These are phyloP conservation scores for Chlorencoelia australis DNA, from an alignment of 2,329 filamentous ascomycete genomes.

Conservation along the genomic window DNA sequence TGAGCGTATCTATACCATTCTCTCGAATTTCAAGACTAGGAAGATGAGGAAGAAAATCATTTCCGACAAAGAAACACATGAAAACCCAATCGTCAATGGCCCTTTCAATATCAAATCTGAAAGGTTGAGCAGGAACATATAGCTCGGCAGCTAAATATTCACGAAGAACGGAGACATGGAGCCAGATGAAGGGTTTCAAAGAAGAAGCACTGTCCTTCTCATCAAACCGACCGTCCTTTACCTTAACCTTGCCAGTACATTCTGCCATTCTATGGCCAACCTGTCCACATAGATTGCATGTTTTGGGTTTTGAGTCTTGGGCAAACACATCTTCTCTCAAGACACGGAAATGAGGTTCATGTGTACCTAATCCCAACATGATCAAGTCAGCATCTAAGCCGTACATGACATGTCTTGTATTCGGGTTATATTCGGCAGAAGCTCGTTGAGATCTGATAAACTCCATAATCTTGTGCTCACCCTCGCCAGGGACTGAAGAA, in stretches of 20 bases:
- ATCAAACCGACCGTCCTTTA: conserved; percentile 69
- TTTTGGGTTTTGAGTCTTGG: conserved; percentile 72
- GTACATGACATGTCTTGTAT: conserved; percentile 96
- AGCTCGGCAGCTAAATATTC: conserved; percentile 92
- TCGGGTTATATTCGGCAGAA: conserved; percentile 85
- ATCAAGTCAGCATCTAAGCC: conserved; percentile 96
- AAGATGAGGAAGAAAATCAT: conserved; percentile 94
- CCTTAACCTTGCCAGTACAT: conserved; percentile 69
- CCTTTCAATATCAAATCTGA: conserved; percentile 86
- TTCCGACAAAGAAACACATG: conserved; percentile 98
- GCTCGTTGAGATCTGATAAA: conserved; percentile 90
- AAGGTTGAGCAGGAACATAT: conserved; percentile 69
- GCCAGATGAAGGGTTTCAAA: conserved; percentile 94
- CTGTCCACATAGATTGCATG: conserved; percentile 84
- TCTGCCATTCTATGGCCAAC: conserved; percentile 82
- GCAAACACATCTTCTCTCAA: conserved; percentile 95
- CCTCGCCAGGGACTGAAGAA: conserved; percentile 93
- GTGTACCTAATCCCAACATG: conserved; percentile 93
- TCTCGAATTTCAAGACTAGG: conserved; percentile 97
- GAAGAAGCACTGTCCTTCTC: conserved; percentile 64
- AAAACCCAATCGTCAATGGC: conserved; percentile 98
- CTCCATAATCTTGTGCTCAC: conserved; percentile 99
- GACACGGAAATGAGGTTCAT: conserved; percentile 94
- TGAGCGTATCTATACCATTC: conserved; percentile 91
- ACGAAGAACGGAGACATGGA: conserved; percentile 82